Conservation (phyloP, 140 eudicot genomes). For the Stevia rebaudiana region DNA sequence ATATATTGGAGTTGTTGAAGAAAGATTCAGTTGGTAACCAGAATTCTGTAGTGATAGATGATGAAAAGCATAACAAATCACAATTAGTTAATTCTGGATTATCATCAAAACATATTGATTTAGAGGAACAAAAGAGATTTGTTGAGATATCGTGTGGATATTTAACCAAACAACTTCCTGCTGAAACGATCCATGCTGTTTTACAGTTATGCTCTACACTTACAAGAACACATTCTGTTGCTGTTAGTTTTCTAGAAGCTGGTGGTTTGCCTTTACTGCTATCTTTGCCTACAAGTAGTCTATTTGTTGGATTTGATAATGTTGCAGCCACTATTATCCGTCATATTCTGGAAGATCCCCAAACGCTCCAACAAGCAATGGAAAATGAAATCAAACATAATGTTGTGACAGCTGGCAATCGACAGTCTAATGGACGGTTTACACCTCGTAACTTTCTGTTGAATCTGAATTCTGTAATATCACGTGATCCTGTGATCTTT, state of each 20-base stretch:
- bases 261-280: slow-evolving; percentile 81
- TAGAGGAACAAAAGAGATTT: slow-evolving; percentile 72
- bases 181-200: slow-evolving; percentile 92
- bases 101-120: slow-evolving; percentile 44
- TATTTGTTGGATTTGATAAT: slow-evolving; percentile 88
- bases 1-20: slow-evolving; percentile 60
- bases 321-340: slow-evolving; percentile 82
- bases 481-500: slow-evolving; percentile 85
- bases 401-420: slow-evolving; percentile 55
- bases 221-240: slow-evolving; percentile 78
- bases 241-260: slow-evolving; percentile 72
- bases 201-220: slow-evolving; percentile 82
- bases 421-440: slow-evolving; percentile 88
- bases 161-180: slow-evolving; percentile 64
- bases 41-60: slow-evolving; percentile 56
- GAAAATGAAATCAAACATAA: slow-evolving; percentile 87
- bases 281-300: slow-evolving; percentile 78
- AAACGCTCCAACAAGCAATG: slow-evolving; percentile 98
- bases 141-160: slow-evolving; percentile 73
- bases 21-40: slow-evolving; percentile 46
- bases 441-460: slow-evolving; percentile 68
- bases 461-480: slow-evolving; percentile 61
- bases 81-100: slow-evolving; percentile 32
- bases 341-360: slow-evolving; percentile 95
- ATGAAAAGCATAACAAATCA: slow-evolving; percentile 50